Base-by-base conservation (phyloP, 257 asterid genomes). In the Solanum piurae region DNA sequence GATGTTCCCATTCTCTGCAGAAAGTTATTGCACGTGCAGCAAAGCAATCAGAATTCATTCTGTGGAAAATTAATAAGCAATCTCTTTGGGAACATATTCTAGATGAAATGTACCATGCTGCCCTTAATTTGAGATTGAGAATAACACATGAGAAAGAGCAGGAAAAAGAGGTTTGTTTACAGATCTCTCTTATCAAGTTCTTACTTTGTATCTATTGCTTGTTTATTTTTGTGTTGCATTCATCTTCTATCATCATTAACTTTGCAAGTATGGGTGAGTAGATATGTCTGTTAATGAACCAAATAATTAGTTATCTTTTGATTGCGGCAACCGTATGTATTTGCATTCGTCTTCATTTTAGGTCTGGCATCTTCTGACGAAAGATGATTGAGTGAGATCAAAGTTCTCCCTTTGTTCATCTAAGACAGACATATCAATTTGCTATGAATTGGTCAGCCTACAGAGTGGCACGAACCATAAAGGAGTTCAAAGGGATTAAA, bases 31-130 rank as follows among this genome's bases (percentile, higher is more conserved):
- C 91, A 18, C 82, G 44, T 46, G 94, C 85, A 84, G 92, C 86
- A 83, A 92, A 49, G 91, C 93, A 85, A 80, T 37, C 91, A 6
- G 80, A 69, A 23, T 91, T 90, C 75, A 40, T 90, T 87, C 86
- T 92, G 87, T 97, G 98, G 98, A 94, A 64, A 91, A 89, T 94
- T 62, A 89, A 92, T 29, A 93, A 89, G 85, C 87, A 87, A 87
- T 46, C 91, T 38, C 91, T 92, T n/a, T 83, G 88, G 87, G 82
- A 31, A 37, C 92, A 83, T 49, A 92, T 97, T 90, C 93, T 95
- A 34, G 98, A 97, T 85, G 98, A 97, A 87, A 93, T 95, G 97
- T 95, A 93, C 92, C 98, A 95, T 77, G 95, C 98, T 88, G 94
- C 95, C 49, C 89, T 97, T 83, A 97, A 97, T 89, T 86, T 97